Evolutionary conservation across 2,329 filamentous ascomycete genomes (phyloP).

Genomic region (Cladosporium cucumerinum): DNA sequence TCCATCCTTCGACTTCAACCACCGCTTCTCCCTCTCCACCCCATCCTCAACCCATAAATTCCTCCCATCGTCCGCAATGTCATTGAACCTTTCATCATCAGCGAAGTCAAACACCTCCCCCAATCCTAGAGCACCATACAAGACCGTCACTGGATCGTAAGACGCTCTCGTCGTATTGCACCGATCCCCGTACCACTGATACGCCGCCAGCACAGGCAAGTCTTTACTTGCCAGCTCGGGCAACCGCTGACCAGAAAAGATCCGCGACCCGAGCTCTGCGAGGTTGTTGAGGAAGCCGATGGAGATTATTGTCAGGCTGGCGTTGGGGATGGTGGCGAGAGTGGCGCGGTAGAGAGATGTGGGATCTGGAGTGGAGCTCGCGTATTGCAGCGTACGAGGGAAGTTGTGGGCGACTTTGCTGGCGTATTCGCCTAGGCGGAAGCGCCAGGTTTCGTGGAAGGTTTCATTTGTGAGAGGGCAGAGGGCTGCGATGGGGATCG

Average conservation of each 20-base stretch:
- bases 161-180: constrained; percentile 11
- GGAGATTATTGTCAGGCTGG: constrained; percentile 23
- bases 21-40: background rate
- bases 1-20: constrained; percentile 21
- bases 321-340: constrained; percentile 14
- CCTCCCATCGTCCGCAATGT: constrained; percentile 2
- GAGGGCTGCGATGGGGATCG: constrained; percentile 22
- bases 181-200: constrained; percentile 15
- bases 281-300: constrained; percentile 33
- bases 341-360: constrained; percentile 17
- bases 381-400: constrained; percentile 11
- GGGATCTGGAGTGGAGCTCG: constrained; percentile 18
- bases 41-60: constrained; percentile 8
- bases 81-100: background rate
- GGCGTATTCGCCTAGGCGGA: constrained; percentile 22
- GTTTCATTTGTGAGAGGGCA: constrained; percentile 23
- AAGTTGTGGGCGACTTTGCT: constrained; percentile 17
- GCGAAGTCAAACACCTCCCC: constrained; percentile 4
- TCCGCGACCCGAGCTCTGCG: constrained; percentile 43
- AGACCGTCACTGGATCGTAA: constrained; percentile 19
- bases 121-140: constrained; percentile 7
- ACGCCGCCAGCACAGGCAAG: constrained; percentile 12
- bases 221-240: constrained; percentile 23
- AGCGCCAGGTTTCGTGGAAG: constrained; percentile 18
- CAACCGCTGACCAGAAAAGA: constrained; percentile 41